Percentiles rank a stretch among this genome's conserved stretches.
These are phyloP conservation scores for Eremochloa ophiuroides DNA, from an alignment of 176 grass and related monocot species.

Conservation along the genomic window DNA sequence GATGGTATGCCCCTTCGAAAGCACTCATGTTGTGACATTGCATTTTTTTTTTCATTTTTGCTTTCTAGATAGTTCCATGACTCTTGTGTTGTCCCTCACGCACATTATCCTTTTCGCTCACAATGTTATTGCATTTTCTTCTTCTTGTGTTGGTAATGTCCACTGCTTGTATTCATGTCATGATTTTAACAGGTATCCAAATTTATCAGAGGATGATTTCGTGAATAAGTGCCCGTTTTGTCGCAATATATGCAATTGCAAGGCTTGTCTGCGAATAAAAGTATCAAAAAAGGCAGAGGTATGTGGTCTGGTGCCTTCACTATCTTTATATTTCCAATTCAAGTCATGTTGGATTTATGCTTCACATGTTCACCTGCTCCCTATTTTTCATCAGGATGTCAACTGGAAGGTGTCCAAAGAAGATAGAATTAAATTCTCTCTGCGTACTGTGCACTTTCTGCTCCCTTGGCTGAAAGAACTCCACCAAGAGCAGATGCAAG, in stretches of 20 bases:
- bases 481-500: slow-evolving; percentile 47
- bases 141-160: too few species aligned
- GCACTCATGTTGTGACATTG: too few species aligned
- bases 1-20: too few species aligned
- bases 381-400: slow-evolving; percentile 6
- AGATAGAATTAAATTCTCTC: slow-evolving; percentile 32
- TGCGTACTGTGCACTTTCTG: slow-evolving; percentile 21
- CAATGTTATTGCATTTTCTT: too few species aligned
- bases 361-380: neutral
- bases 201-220: slow-evolving; percentile 53
- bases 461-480: slow-evolving; percentile 72
- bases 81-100: too few species aligned
- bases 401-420: neutral
- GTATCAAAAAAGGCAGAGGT: too few species aligned
- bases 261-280: slow-evolving; percentile 32
- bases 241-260: slow-evolving; percentile 51
- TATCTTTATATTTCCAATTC: too few species aligned
- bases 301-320: too few species aligned
- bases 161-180: neutral
- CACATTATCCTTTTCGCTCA: too few species aligned
- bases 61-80: too few species aligned
- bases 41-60: too few species aligned
- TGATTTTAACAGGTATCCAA: slow-evolving; percentile 49
- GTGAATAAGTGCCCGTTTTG: slow-evolving; percentile 37
- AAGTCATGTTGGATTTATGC: neutral